These are phyloP conservation scores for Mallotus nudiflorus DNA, from an alignment of 345 rosid species.

Conservation along the genomic window DNA sequence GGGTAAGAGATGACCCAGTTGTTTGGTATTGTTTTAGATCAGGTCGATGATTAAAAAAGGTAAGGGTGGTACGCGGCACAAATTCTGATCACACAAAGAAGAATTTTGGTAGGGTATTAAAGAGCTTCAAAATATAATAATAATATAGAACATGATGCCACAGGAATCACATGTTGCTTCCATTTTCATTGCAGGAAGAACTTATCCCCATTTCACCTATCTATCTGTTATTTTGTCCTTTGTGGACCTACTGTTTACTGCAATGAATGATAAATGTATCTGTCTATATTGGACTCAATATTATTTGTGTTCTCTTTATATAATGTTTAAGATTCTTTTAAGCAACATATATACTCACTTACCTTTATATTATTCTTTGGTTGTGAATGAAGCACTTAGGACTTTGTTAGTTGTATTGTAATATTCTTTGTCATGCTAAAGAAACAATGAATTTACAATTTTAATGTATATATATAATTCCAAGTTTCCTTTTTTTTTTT, in stretches of 20 bases:
- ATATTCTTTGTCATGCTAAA: neutral
- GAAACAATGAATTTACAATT: neutral
- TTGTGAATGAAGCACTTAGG: neutral
- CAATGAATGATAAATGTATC: neutral
- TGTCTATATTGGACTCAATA: neutral
- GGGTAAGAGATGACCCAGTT: conserved; percentile 1
- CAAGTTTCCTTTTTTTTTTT: too few relatives aligned
- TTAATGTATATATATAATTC: too few relatives aligned
- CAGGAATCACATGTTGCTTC: conserved; percentile 35
- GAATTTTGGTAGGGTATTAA: conserved; percentile 9
- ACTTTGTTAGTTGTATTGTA: neutral
- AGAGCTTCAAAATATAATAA: neutral
- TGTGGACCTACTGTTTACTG: conserved; percentile 5
- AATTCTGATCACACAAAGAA: conserved; percentile 23
- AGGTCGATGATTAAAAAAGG: neutral
- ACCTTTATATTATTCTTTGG: conserved; percentile 2
- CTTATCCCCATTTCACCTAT: conserved; percentile 27
- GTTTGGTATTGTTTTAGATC: neutral
- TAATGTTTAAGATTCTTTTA: neutral
- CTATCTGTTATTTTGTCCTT: neutral
- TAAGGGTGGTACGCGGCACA: conserved; percentile 19
- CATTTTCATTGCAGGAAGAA: conserved; percentile 27
- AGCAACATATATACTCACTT: neutral
- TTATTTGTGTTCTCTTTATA: neutral
- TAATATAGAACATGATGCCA: conserved; percentile 23